Base-by-base conservation (phyloP, 768 basidiomycete species). In the Paxillus involutus region DNA sequence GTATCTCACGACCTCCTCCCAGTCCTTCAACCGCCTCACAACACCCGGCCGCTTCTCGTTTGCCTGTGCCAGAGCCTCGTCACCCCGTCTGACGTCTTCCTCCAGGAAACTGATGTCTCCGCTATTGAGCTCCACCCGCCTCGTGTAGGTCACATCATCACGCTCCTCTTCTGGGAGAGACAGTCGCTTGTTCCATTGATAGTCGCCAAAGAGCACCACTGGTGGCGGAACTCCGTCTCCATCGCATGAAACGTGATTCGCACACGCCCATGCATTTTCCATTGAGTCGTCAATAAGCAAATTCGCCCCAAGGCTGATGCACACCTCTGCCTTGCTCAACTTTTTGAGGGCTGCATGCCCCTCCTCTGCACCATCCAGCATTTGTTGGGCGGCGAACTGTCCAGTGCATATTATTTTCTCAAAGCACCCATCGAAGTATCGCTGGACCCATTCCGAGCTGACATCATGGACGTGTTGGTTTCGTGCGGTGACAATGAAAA, bases 401-500 rank as follows among this genome's bases (percentile, higher is more conserved):
- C 88, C 88, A 0, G 86, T 91, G 67, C 85, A 91, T 49, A 91
- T 79, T 9, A 88, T 70, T 49, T 74, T 79, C 19, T 83, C 76
- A 52, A 88, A 85, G 17, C 78, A 59, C 12, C 83, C 86, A 30
- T 86, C 83, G 60, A 87, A 86, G 66, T 89, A 75, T 53, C 75
- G 73, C 33, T 83, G 75, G 11, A 86, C 70, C 89, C 91, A 92
- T 40, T 75, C 72, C 77, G 83, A 83, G 51, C 82, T 89, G 43
- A 78, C 73, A 44, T 81, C 80, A 13, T 81, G 76, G 49, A 79
- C 71, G 35, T 79, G 76, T 51, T 79, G 72, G 24, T 75, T 74
- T 58, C 91, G 75, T n/a, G 91, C 88, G 9, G 91, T 93, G 46
- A 93, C 81, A 57, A 92, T 81, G 51, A 89, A 77, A 45, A 93